Evolutionary conservation across 176 grass and related monocot genomes (phyloP).

Genomic region (Thinopyrum elongatum): DNA sequence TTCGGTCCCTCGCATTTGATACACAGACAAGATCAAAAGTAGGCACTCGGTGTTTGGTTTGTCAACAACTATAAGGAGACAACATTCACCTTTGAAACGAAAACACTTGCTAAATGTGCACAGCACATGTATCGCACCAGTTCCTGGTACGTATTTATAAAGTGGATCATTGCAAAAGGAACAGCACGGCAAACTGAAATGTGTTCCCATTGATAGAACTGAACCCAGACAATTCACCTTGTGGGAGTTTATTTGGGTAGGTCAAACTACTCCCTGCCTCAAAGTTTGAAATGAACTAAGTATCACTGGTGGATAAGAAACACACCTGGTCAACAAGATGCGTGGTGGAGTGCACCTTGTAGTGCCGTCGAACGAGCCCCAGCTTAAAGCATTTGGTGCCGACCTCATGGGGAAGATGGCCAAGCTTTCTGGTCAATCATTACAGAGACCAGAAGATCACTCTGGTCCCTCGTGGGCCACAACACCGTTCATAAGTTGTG

Average conservation of each 20-base stretch:
- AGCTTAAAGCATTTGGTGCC: constrained; percentile 82
- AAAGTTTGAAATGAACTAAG: constrained; percentile 13
- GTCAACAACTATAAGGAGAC: not conserved
- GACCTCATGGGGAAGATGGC: constrained; percentile 91
- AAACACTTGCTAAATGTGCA: not conserved
- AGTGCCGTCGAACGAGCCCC: too few relatives aligned
- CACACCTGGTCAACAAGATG: constrained; percentile 83
- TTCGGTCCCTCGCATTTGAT: constrained; percentile 66
- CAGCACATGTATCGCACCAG: constrained; percentile 18
- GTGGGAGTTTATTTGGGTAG: not conserved
- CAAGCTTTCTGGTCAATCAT: constrained; percentile 65
- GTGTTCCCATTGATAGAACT: constrained; percentile 3
- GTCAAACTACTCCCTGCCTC: too few relatives aligned
- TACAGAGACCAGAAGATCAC: constrained; percentile 67
- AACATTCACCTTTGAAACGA: not conserved
- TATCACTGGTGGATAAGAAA: not conserved
- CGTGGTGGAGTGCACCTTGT: constrained; percentile 95
- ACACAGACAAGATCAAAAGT: constrained; percentile 28
- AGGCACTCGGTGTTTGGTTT: too few relatives aligned
- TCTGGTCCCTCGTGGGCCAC: constrained; percentile 94
- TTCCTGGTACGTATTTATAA: constrained; percentile 22
- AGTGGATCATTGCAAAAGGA: not conserved
- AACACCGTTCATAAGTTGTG: constrained; percentile 95
- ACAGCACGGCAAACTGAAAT: not conserved
- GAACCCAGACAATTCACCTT: not conserved